Base-by-base conservation (phyloP, 495 filamentous ascomycete genomes). In the Annulohypoxylon bovei region DNA sequence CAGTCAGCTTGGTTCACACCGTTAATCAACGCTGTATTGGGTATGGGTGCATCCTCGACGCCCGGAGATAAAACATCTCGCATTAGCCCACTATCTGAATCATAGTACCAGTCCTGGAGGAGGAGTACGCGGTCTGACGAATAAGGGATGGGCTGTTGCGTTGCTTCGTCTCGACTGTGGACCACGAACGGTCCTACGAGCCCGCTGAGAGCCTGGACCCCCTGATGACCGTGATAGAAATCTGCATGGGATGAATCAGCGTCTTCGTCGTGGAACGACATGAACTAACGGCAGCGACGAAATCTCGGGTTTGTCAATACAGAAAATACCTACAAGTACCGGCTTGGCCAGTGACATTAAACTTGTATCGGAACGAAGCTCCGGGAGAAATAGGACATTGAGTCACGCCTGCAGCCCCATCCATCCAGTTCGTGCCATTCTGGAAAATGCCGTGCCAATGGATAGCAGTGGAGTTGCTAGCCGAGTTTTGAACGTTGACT, bases 391-490 rank as follows among this genome's bases (percentile, higher is more conserved):
- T 86, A 1, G 90, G 88, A 65, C 91, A 93, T 76, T 92, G 89
- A n/a, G 85, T 88, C 20, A 91, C 83, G 1, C 82, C 83, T 7
- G 81, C 81, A 14, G 84, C 78, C 9, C 91, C 91, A 75, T 93
- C 91, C 86, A 89, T 88, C 57, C 80, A 83, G 20, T 81, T 83
- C 5, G 87, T 88, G 1, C 80, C 84, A 59, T 88, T 88, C 71
- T 92, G 90, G 56, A 81, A 83, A 14, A 92, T 76, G 8, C 90
- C 89, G 63, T 92, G 89, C 83, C 87, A 92, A 75, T 93, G 90
- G 27, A 93, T 70, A 8, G 79, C 75, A 1, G 82, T 84, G 44
- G 79, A 76, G 63, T 85, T 83, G 30, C 71, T 67, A n/a, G 78
- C 80, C 50, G 75, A 67, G 62, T 86, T 86, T 6, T 78, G 68